Percentiles rank a stretch among this genome's conserved stretches.
These are phyloP conservation scores for Pilaira anomala DNA, from an alignment of 192 early-diverging fungal genomes.

Conservation along the genomic window DNA sequence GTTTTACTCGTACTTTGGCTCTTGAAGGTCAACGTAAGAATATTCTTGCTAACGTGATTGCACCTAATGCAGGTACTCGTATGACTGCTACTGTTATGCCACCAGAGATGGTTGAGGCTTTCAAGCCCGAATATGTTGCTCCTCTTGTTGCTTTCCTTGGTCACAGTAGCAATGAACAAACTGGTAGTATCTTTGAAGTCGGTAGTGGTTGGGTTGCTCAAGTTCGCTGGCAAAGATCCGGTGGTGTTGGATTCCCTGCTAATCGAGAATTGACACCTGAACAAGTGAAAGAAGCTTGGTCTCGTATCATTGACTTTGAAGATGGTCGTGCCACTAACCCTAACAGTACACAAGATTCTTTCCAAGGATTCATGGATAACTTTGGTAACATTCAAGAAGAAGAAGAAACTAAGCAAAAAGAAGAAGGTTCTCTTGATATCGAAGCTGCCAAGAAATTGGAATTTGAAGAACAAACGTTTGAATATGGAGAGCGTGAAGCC, in stretches of 20 bases:
- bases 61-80: constrained; percentile 93
- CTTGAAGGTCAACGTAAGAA: constrained; percentile 88
- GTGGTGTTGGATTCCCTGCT: constrained; percentile 90
- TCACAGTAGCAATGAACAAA: constrained; percentile 75
- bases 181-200: constrained; percentile 92
- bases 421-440: constrained; percentile 58
- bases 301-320: constrained; percentile 85
- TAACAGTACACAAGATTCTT: constrained; percentile 70
- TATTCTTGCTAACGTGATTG: constrained; percentile 93
- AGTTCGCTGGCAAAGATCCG: constrained; percentile 94
- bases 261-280: constrained; percentile 80
- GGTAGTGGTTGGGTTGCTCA: constrained; percentile 93
- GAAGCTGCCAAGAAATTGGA: constrained; percentile 56
- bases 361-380: constrained; percentile 81
- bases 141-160: constrained; percentile 89
- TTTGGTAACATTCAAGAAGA: constrained; percentile 65
- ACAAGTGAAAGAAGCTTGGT: constrained; percentile 77
- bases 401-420: constrained; percentile 25
- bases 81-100: constrained; percentile 99
- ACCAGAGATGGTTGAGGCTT: constrained; percentile 88
- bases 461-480: constrained; percentile 57
- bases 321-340: constrained; percentile 94
- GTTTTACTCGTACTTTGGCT: constrained; percentile 88
- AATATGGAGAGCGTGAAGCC: constrained; percentile 86
- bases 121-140: constrained; percentile 96